phyloP scores from a whole-genome alignment of 2,329 filamentous ascomycete genomes.

The Colletotrichum sp. region DNA sequence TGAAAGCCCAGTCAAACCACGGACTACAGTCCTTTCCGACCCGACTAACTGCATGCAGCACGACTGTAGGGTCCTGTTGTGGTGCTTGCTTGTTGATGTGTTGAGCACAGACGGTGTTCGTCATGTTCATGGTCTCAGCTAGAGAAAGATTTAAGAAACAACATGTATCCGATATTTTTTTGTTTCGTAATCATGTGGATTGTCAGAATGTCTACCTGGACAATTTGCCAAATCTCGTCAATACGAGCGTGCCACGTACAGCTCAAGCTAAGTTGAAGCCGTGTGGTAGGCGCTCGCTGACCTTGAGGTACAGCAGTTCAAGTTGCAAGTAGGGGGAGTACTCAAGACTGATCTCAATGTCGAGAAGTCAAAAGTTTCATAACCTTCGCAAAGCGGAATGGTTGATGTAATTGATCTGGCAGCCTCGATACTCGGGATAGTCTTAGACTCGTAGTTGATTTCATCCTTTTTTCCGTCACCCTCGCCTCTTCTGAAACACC shows the following conservation, averaged over 20 bases:
- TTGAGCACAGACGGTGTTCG: not conserved
- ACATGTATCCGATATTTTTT: accelerated
- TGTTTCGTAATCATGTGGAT: not conserved
- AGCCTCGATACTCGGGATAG: accelerated
- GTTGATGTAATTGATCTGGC: not conserved
- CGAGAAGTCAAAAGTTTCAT: accelerated
- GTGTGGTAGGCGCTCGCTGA: not conserved
- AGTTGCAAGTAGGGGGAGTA: accelerated
- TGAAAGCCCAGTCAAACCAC: not conserved
- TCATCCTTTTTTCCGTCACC: accelerated
- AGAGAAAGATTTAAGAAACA: not conserved
- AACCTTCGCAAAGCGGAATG: accelerated
- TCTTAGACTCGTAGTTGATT: not conserved
- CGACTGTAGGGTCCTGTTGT: not conserved
- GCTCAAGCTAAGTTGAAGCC: not conserved
- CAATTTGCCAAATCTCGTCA: not conserved
- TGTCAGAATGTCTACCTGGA: accelerated
- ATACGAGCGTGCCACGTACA: not conserved
- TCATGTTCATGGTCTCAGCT: not conserved
- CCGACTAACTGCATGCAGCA: not conserved
- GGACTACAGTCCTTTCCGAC: not conserved
- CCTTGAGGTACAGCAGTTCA: not conserved
- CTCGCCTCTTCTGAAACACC: not conserved
- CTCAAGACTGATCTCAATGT: accelerated
- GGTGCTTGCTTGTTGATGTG: not conserved